Evolutionary conservation across 352 stramenopile genomes (phyloP), one percentile per base, ranked within the genome.

Genomic region (Globisporangium okanoganense): DNA sequence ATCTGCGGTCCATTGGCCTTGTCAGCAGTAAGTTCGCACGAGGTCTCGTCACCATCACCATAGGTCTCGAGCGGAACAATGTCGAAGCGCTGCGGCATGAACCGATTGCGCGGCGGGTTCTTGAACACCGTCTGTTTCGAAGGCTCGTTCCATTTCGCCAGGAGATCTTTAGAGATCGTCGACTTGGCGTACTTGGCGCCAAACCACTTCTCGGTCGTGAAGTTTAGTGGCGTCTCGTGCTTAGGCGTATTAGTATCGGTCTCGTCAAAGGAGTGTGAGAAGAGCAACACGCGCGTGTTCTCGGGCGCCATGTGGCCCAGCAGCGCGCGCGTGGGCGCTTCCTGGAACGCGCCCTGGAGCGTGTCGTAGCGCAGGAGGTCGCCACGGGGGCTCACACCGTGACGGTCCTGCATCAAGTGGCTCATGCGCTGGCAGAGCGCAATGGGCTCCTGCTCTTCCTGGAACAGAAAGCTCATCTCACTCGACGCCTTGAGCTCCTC

Each of bases 31-130:
- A 18, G 12, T 4, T 33, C 29, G 29, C 29, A 33, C 29, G 29
- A 33, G 29, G 29, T 33, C 29, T 33, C 29, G 29, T 33, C 29
- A n/a, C n/a, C n/a, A 7, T 24, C 54, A 25, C 1, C 56, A 1
- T 56, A 43, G 1, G 71, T 13, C 22, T 64, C 58, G 1, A 14
- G 31, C 0, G 70, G 69, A 2, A 92, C 48, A 22, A 95, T 41
- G 0, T 65, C 73, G 20, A 95, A 85, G 14, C 78, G 51, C 29
- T 71, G 69, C 14, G 86, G 75, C 67, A 95, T 81, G 67, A 94
- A 94, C 14, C 71, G 76, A 58, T 95, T 95, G 3, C 41, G 52
- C 3, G 55, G 64, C 35, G 48, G 63, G 35, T 70, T 71, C 18
- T 18, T 64, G 24, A 72, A 51, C n/a, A 66, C 48, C 14, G 47